phyloP scores from a whole-genome alignment of 2,329 filamentous ascomycete species.

The Sporothrix variecibatus region DNA sequence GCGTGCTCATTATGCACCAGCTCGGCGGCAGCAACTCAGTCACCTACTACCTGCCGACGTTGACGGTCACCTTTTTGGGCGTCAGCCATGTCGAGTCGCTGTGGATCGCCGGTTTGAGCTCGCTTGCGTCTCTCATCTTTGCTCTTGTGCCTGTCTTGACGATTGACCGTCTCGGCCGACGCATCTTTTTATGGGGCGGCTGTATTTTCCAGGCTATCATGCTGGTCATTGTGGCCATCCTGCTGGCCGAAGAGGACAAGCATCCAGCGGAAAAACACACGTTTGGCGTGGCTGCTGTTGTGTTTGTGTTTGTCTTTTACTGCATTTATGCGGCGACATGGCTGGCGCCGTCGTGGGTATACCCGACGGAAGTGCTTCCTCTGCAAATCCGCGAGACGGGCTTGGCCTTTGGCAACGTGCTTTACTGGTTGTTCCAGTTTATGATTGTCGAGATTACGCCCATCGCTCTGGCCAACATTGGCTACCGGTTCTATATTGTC shows the following conservation, averaged over 20 bases:
- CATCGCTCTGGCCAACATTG: conserved; percentile 38
- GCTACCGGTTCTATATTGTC: conserved; percentile 23
- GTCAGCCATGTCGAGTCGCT: conserved; percentile 49
- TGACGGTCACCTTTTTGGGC: conserved; percentile 51
- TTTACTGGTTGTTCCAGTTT: conserved; percentile 33
- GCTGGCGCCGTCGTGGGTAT: conserved; percentile 50
- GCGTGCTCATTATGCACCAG: conserved; percentile 54
- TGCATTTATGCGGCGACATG: conserved; percentile 7
- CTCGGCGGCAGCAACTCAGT: conserved; percentile 51
- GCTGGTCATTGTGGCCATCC: conserved; percentile 25
- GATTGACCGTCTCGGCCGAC: conserved; percentile 35
- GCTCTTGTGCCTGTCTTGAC: conserved; percentile 26
- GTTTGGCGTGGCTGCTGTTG: conserved; percentile 28
- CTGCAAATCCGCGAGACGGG: conserved; percentile 57
- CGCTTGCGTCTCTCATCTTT: background rate
- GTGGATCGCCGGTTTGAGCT: conserved; percentile 49
- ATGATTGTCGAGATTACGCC: conserved; percentile 49
- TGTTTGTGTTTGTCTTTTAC: conserved; percentile 30
- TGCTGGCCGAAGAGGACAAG: conserved; percentile 14
- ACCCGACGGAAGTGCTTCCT: conserved; percentile 73
- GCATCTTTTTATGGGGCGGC: conserved; percentile 18
- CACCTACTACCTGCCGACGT: conserved; percentile 46
- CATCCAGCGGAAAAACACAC: conserved; percentile 16
- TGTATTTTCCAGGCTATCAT: background rate
- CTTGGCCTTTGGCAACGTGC: conserved; percentile 65